Evolutionary conservation across 371 early-diverging fungal species (phyloP), one percentile per base, ranked within the genome.

Genomic region (Blakeslea trispora): DNA sequence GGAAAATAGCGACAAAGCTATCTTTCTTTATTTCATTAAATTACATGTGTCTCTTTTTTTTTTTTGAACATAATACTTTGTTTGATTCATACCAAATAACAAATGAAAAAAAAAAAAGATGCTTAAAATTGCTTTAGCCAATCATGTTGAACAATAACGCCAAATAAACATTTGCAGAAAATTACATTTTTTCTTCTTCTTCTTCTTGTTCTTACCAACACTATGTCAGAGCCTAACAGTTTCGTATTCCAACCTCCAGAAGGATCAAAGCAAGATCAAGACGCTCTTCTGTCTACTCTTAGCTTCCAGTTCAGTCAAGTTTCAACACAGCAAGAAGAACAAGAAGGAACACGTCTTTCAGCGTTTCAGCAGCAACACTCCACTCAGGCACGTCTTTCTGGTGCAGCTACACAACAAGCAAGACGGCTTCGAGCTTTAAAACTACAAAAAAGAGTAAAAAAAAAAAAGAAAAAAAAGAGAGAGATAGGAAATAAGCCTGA

Each of bases 351-450:
- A 23, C 44, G 61, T 45, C 34, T 44, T 14, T 45, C 14, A 4
- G 31, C 43, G 3, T 65, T 48, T 49, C 39, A 56, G 44, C 32
- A 19, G 10, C 23, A 22, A 21, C 50, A 53, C 50, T 53, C 65
- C 4, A 61, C 64, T 11, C 19, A 65, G 11, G 42, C 49, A 14
- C 50, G 45, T 28, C 45, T 58, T 13, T 54, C 58, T 28, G 40
- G 37, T n/a, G 56, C 57, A 23, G 65, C 66, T 40, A 59, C 58
- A 7, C 73, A 69, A 53, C 64, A 61, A 17, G 53, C 28, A 40
- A 41, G 73, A 61, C 63, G 73, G 15, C 22, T 52, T 14, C 31
- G 55, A 50, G 73, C 73, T 1, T 40, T 72, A 4, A 64, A 66
- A 40, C 18, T 63, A 3, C 73, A 72, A 44, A 66, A 66, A 41